Evolutionary conservation across 2,329 filamentous ascomycete species (phyloP).

Genomic region (Colletotrichum sansevieriae): DNA sequence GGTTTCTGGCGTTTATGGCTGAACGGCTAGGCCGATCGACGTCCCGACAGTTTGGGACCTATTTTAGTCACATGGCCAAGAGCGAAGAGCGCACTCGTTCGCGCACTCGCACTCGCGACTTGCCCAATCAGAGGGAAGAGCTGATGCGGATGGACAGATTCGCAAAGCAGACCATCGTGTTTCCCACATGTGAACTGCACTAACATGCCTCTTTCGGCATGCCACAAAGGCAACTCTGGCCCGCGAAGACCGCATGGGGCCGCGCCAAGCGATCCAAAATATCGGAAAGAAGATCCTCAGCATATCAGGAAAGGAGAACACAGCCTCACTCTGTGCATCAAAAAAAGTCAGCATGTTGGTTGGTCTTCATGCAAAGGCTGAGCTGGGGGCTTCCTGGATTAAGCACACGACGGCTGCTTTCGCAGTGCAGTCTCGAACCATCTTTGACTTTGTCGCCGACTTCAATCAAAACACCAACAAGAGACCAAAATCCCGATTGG

Average conservation of each 20-base stretch:
- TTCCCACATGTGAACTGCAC: conserved; percentile 12
- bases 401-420: no score
- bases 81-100: not conserved
- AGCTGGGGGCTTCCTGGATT: no score
- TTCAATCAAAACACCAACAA: no score
- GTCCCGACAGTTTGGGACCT: conserved; percentile 27
- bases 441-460: no score
- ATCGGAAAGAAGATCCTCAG: not conserved
- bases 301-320: not conserved
- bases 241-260: not conserved
- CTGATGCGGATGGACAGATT: not conserved
- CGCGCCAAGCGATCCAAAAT: conserved; percentile 1
- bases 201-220: not conserved
- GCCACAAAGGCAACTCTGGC: conserved; percentile 4
- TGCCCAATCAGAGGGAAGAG: conserved; percentile 1
- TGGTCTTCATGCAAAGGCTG: no score
- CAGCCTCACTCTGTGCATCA: not conserved
- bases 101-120: conserved; percentile 10
- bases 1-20: conserved; percentile 1
- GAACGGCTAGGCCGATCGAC: conserved; percentile 21
- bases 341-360: not conserved
- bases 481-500: no score
- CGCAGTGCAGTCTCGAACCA: no score
- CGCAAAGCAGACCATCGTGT: not conserved
- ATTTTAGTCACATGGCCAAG: not conserved